Evolutionary conservation across 2,329 filamentous ascomycete species (phyloP).

Genomic region (Xylariaceae sp.): DNA sequence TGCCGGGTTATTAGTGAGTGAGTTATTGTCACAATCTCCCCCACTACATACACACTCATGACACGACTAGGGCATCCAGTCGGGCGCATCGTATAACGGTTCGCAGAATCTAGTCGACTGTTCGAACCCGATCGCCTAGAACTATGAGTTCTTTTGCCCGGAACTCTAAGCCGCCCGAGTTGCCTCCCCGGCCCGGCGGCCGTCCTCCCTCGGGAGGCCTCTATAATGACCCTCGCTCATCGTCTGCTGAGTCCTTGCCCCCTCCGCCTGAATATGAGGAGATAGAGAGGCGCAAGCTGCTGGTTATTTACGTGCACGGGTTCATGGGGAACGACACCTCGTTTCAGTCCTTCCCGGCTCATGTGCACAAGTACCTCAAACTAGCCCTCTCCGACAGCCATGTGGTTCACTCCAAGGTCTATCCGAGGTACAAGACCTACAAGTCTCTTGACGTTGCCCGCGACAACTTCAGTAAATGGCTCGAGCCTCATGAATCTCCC

Average conservation of each 20-base stretch:
- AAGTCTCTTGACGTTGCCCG: conserved; percentile 67
- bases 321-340: conserved; percentile 87
- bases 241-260: conserved; percentile 42
- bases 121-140: neutral
- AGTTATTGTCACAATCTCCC: no score
- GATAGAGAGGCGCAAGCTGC: conserved; percentile 51
- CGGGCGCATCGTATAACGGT: no score
- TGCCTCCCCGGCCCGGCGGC: neutral
- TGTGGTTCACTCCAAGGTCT: conserved; percentile 80
- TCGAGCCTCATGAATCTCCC: conserved; percentile 68
- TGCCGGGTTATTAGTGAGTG: no score
- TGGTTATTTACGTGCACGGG: conserved; percentile 83
- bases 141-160: conserved; percentile 11
- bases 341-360: conserved; percentile 82
- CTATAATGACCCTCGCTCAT: conserved; percentile 43
- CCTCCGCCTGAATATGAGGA: conserved; percentile 27
- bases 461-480: conserved; percentile 80
- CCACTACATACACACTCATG: neutral
- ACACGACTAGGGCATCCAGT: neutral
- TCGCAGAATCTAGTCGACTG: neutral
- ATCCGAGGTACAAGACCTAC: conserved; percentile 74
- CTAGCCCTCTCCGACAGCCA: conserved; percentile 66
- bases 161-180: conserved; percentile 12
- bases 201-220: conserved; percentile 21
- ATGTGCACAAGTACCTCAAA: conserved; percentile 73